Percentiles rank a stretch among this genome's conserved stretches.
phyloP scores from a whole-genome alignment of 768 basidiomycete species.

The Panellus pusillus region DNA sequence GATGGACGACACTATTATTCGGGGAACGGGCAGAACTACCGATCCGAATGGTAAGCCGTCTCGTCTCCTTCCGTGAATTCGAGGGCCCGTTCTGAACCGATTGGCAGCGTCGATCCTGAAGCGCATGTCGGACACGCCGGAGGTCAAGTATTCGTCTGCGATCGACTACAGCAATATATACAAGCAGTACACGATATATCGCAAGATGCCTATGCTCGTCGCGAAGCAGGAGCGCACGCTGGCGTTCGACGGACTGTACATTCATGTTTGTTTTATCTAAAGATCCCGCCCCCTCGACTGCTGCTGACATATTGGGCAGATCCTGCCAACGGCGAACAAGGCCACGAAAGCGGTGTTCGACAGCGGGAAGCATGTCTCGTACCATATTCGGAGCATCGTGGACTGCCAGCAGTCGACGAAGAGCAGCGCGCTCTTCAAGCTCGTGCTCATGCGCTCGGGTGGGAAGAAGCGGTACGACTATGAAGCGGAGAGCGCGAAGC shows the following conservation, averaged over 20 bases:
- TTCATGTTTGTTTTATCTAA: conserved; percentile 58
- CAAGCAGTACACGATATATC: conserved; percentile 92
- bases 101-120: conserved; percentile 88
- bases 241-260: conserved; percentile 93
- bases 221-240: conserved; percentile 87
- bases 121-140: conserved; percentile 73
- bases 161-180: conserved; percentile 84
- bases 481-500: conserved; percentile 85
- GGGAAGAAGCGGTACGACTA: conserved; percentile 94
- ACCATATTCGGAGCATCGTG: conserved; percentile 85
- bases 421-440: conserved; percentile 81
- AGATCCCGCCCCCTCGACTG: not conserved
- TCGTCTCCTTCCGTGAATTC: not conserved
- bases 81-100: not conserved
- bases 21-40: conserved; percentile 67
- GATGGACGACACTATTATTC: conserved; percentile 68
- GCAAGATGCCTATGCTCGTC: conserved; percentile 93
- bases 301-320: conserved; percentile 44
- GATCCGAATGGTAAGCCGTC: conserved; percentile 83
- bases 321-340: conserved; percentile 83
- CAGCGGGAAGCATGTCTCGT: conserved; percentile 87
- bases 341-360: conserved; percentile 79
- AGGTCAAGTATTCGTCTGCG: conserved; percentile 57
- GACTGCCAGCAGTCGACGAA: conserved; percentile 84
- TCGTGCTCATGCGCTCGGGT: conserved; percentile 69